Conservation (phyloP, 345 rosid species). For the Eucalyptus cloeziana region DNA sequence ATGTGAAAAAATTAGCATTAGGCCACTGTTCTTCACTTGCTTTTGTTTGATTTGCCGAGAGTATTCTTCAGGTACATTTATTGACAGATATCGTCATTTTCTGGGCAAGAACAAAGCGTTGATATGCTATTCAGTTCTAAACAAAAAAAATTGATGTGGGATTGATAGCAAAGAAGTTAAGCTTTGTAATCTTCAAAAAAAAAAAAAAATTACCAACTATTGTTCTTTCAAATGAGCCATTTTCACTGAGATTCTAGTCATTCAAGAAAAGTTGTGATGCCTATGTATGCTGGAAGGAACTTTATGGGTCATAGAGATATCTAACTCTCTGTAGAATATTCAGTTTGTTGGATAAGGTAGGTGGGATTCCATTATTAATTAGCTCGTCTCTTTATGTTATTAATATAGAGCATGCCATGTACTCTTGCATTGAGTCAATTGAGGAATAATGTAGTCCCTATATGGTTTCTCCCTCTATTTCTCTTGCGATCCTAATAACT, state of each 20-base stretch:
- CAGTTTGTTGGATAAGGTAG: not conserved
- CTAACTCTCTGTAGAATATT: not conserved
- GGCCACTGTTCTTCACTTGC: not conserved
- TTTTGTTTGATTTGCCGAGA: not conserved
- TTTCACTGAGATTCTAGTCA: not conserved
- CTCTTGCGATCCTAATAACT: not conserved
- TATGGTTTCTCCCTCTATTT: not conserved
- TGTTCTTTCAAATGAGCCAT: not conserved
- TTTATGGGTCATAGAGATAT: not conserved
- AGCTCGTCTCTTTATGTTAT: not conserved
- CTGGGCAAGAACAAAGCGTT: not conserved
- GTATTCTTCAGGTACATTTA: not conserved
- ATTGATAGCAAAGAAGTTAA: not conserved
- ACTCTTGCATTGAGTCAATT: not conserved
- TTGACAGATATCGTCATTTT: not conserved
- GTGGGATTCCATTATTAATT: not conserved
- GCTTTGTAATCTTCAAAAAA: not conserved
- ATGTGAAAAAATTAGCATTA: not conserved
- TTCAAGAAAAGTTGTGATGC: not conserved
- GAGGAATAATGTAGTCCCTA: not conserved
- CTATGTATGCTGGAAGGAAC: not conserved
- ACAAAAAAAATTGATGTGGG: not conserved
- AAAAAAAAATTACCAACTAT: not conserved
- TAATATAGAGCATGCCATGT: not conserved
- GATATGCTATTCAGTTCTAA: not conserved